phyloP scores from a whole-genome alignment of 192 early-diverging fungal genomes.

The Radiomyces spectabilis region DNA sequence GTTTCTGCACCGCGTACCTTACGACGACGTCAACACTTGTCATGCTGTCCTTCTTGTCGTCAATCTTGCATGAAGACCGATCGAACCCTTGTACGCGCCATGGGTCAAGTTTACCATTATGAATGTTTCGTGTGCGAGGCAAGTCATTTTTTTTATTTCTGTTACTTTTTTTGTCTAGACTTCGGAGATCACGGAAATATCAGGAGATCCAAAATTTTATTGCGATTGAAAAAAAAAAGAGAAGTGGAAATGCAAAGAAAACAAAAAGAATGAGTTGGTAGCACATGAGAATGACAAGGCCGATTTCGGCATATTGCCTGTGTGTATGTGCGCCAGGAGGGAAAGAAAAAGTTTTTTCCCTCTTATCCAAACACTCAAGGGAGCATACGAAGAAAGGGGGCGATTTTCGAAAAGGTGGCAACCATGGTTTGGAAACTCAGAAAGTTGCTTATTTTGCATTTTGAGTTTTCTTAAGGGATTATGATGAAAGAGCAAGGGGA shows the following conservation, averaged over 20 bases:
- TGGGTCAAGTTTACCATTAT: conserved; percentile 1
- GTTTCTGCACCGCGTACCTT: no score
- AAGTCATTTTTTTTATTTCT: no score
- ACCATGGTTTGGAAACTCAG: no score
- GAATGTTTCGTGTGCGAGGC: background rate
- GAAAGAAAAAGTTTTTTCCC: background rate
- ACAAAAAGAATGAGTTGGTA: background rate
- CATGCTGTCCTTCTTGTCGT: background rate
- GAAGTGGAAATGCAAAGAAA: background rate
- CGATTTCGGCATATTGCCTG: background rate
- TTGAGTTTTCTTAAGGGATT: no score
- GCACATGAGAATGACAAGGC: background rate
- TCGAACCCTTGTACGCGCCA: background rate
- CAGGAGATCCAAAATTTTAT: no score
- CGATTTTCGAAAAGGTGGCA: no score
- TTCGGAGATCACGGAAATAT: no score
- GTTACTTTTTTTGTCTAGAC: no score
- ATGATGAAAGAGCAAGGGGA: no score
- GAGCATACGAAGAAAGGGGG: background rate
- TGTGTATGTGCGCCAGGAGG: background rate
- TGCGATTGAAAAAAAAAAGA: conserved; percentile 4
- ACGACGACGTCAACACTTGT: no score
- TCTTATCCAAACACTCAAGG: background rate
- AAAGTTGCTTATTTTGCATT: no score
- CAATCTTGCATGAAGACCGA: background rate